A percentile compares a stretch with the other conserved stretches of the same genome.
Evolutionary conservation across 1,284 basidiomycete species (phyloP).

Genomic region (Schizopora paradoxa): DNA sequence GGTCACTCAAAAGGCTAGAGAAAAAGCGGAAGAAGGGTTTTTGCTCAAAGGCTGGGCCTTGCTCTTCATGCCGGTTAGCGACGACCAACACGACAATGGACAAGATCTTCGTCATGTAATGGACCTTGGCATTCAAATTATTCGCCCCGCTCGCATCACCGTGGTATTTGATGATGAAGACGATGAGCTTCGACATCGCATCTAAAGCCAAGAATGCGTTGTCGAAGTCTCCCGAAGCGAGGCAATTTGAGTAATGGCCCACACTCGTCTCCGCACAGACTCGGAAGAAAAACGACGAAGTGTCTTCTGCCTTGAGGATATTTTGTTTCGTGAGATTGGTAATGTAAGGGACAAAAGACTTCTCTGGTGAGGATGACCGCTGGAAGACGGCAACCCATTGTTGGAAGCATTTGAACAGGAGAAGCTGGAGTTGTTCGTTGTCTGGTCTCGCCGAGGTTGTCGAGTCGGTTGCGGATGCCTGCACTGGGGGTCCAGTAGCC

Average conservation of each 20-base stretch:
- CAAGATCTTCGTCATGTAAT: conserved; percentile 96
- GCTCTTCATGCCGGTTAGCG: conserved; percentile 93
- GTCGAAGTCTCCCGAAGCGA: conserved; percentile 71
- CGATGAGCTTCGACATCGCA: conserved; percentile 91
- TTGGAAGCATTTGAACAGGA: conserved; percentile 72
- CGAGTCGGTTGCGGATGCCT: conserved; percentile 29
- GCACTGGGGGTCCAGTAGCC: conserved; percentile 20
- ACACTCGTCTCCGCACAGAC: conserved; percentile 96
- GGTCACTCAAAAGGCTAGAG: conserved; percentile 91
- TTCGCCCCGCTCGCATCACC: conserved; percentile 86
- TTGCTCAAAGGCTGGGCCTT: conserved; percentile 88
- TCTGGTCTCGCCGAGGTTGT: conserved; percentile 54
- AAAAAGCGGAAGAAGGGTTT: conserved; percentile 99
- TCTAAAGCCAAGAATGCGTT: conserved; percentile 90
- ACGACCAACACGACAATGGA: conserved; percentile 96
- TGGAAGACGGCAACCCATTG: conserved; percentile 97
- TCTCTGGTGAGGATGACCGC: conserved; percentile 85
- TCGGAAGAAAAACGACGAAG: conserved; percentile 97
- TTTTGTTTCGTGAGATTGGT: conserved; percentile 94
- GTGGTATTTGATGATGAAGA: conserved; percentile 99
- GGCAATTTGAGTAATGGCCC: conserved; percentile 85
- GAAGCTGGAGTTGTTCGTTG: conserved; percentile 65
- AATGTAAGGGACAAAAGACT: conserved; percentile 96
- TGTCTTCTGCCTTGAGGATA: conserved; percentile 93
- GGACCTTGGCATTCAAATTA: conserved; percentile 91